phyloP scores from a whole-genome alignment of 805 yeast genomes.

The Yamadazyma ubonensis region DNA sequence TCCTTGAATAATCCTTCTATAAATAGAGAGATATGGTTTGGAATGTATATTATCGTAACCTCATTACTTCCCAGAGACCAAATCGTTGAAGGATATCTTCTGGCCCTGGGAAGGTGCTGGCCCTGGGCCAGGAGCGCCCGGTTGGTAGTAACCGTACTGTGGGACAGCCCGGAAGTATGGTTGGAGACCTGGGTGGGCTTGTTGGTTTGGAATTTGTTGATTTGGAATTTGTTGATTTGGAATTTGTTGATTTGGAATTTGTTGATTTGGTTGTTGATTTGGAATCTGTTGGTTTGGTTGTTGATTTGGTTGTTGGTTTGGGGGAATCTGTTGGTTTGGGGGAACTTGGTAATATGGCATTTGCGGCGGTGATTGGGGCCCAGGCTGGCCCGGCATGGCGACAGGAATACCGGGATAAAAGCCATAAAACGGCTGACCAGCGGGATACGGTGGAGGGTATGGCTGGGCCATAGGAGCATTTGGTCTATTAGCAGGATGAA shows the following conservation, averaged over 20 bases:
- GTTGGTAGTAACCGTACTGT: not conserved
- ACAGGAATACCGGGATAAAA: too few relatives aligned
- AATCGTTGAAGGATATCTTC: slow-evolving; percentile 40
- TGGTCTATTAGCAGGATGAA: slow-evolving; percentile 3
- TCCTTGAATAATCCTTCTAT: too few relatives aligned
- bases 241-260: too few relatives aligned
- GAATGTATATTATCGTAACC: slow-evolving; percentile 1
- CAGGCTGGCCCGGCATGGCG: not conserved
- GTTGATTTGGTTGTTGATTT: too few relatives aligned
- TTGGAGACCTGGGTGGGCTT: slow-evolving; percentile 4
- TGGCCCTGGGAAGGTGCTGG: slow-evolving; percentile 26
- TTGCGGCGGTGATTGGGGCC: too few relatives aligned
- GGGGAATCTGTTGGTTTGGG: too few relatives aligned
- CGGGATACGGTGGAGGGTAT: slow-evolving; percentile 1
- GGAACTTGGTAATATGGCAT: too few relatives aligned
- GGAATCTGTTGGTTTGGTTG: too few relatives aligned
- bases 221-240: not conserved
- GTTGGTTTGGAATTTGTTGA: not conserved
- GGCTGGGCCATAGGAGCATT: not conserved
- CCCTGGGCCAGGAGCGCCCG: not conserved
- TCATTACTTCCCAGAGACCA: slow-evolving; percentile 18
- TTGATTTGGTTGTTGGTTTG: too few relatives aligned
- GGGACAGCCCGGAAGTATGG: slow-evolving; percentile 1
- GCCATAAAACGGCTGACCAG: not conserved
- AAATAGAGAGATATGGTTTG: too few relatives aligned